Percentiles rank a stretch among this genome's conserved stretches.
These are phyloP conservation scores for Tolypocladium pustulatum DNA, from an alignment of 2,329 filamentous ascomycete species.

Conservation along the genomic window DNA sequence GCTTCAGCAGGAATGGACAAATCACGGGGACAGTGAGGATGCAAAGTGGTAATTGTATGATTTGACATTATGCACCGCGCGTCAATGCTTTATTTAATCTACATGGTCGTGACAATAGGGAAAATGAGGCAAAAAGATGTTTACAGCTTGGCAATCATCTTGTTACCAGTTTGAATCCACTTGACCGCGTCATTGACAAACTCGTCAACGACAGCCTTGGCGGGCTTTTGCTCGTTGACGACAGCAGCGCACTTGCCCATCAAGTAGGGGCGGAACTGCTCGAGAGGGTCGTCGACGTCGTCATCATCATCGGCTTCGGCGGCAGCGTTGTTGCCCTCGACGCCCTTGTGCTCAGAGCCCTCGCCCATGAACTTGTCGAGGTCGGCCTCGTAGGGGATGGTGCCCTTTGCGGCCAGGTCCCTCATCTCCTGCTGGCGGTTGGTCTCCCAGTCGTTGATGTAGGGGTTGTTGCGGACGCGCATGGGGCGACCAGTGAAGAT, in stretches of 20 bases:
- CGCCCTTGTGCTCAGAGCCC: slow-evolving; percentile 51
- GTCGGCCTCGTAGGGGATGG: slow-evolving; percentile 89
- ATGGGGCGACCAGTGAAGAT: slow-evolving; percentile 97
- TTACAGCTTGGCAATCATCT: slow-evolving; percentile 62
- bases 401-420: slow-evolving; percentile 77
- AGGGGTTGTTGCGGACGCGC: slow-evolving; percentile 85
- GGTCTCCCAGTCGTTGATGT: slow-evolving; percentile 93
- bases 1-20: not conserved
- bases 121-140: slow-evolving; percentile 1
- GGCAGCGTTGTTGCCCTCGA: slow-evolving; percentile 46
- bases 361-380: slow-evolving; percentile 66
- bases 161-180: slow-evolving; percentile 57
- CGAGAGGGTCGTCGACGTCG: slow-evolving; percentile 75
- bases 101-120: slow-evolving; percentile 4
- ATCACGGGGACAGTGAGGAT: not conserved
- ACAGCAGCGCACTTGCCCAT: slow-evolving; percentile 98
- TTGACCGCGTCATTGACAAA: slow-evolving; percentile 74
- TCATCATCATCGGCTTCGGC: slow-evolving; percentile 57
- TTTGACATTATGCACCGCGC: not conserved
- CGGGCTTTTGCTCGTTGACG: slow-evolving; percentile 82
- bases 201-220: slow-evolving; percentile 90
- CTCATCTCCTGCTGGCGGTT: slow-evolving; percentile 87
- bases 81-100: slow-evolving; percentile 3
- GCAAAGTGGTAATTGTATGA: not conserved
- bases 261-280: slow-evolving; percentile 80